These are phyloP conservation scores for Aciculosporium take DNA, from an alignment of 2,329 filamentous ascomycete species.

Conservation along the genomic window DNA sequence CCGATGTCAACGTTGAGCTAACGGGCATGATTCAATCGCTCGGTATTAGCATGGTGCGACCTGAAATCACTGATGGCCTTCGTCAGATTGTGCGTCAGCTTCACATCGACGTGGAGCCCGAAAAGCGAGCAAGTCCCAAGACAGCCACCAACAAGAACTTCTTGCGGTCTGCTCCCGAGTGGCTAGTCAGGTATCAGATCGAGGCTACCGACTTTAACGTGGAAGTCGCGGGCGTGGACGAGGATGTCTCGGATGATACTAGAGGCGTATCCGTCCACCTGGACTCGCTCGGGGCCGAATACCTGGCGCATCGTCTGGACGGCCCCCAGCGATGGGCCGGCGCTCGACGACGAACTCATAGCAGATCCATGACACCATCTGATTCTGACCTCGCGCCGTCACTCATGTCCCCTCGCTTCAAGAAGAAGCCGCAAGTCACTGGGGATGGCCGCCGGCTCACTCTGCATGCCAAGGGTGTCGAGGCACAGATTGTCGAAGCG, in stretches of 20 bases:
- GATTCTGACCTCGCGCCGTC: conserved; percentile 46
- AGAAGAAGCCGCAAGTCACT: conserved; percentile 39
- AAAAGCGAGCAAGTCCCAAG: conserved; percentile 36
- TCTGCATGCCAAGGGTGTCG: conserved; percentile 68
- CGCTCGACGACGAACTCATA: conserved; percentile 58
- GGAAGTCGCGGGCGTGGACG: conserved; percentile 80
- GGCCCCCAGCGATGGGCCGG: conserved; percentile 38
- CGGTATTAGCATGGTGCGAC: conserved; percentile 74
- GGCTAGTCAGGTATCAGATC: conserved; percentile 72
- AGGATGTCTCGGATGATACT: conserved; percentile 65
- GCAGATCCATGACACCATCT: conserved; percentile 51
- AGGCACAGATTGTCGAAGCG: conserved; percentile 82
- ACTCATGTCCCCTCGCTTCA: conserved; percentile 22
- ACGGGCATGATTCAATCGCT: conserved; percentile 75
- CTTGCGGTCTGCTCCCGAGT: conserved; percentile 63
- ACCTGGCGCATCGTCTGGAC: conserved; percentile 67
- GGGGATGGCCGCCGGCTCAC: conserved; percentile 71
- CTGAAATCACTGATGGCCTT: conserved; percentile 84
- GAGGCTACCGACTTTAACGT: conserved; percentile 81
- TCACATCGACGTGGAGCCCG: conserved; percentile 51
- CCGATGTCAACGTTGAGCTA: conserved; percentile 69
- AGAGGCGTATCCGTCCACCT: conserved; percentile 76
- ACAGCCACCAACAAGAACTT: conserved; percentile 48
- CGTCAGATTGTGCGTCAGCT: conserved; percentile 83
- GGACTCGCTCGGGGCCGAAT: conserved; percentile 78